phyloP scores from a whole-genome alignment of 1,284 basidiomycete genomes.

The Cutaneotrichosporon cutaneum region DNA sequence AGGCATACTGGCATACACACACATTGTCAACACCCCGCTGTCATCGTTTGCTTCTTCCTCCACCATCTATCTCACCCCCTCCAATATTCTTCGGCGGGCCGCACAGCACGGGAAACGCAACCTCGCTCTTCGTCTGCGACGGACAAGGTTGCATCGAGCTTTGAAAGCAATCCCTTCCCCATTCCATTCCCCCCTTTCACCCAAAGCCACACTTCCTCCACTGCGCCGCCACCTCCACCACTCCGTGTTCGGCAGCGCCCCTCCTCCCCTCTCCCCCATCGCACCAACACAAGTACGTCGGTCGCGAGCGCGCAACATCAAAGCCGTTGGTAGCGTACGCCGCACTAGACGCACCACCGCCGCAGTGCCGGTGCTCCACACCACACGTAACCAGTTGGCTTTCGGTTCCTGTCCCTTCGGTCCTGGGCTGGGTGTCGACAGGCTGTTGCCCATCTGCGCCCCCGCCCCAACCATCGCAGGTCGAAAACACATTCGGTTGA shows the following conservation, averaged over 20 bases:
- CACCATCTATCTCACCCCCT: not conserved
- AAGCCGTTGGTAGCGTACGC: not conserved
- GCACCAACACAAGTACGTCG: not conserved
- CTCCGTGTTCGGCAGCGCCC: not conserved
- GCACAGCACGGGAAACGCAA: not conserved
- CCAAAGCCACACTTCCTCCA: not conserved
- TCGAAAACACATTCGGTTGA: no score
- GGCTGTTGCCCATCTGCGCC: not conserved
- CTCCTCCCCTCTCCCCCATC: no score
- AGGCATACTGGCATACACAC: no score
- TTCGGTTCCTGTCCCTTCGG: not conserved
- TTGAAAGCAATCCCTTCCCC: not conserved
- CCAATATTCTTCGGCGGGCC: not conserved
- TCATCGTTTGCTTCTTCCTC: constrained; percentile 1
- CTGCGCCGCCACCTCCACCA: not conserved
- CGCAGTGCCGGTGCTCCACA: not conserved
- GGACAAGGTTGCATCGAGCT: not conserved
- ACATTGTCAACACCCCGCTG: not conserved
- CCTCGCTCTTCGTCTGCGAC: constrained; percentile 1
- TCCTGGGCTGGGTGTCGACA: not conserved
- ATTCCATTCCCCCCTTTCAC: not conserved
- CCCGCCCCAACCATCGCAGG: not conserved
- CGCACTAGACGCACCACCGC: not conserved
- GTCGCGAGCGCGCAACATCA: not conserved
- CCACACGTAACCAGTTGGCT: not conserved